Evolutionary conservation across 805 yeast genomes (phyloP).

Genomic region (Teunomyces cretensis): DNA sequence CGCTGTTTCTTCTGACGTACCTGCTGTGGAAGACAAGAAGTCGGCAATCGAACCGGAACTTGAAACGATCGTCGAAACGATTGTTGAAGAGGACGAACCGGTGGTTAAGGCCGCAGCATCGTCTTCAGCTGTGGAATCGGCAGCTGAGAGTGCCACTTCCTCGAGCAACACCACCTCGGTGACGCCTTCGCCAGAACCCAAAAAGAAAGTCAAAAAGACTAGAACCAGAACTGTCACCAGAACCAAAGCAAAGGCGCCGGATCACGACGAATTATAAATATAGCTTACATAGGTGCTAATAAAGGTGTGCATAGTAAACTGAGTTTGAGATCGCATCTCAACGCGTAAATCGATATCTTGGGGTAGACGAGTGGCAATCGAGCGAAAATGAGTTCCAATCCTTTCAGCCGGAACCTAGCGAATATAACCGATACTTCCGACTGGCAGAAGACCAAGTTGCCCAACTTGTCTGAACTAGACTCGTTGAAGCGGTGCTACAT

Average conservation of each 20-base stretch:
- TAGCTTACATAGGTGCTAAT: neutral
- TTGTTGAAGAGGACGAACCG: too few relatives aligned
- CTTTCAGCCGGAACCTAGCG: neutral
- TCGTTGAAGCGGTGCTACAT: slow-evolving; percentile 77
- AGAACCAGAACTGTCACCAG: neutral
- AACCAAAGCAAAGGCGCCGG: neutral
- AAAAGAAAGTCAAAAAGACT: neutral
- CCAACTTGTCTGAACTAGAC: slow-evolving; percentile 62
- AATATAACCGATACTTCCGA: slow-evolving; percentile 67
- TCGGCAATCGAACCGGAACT: neutral
- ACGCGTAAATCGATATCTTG: neutral
- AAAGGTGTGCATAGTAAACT: neutral
- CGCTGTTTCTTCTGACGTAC: neutral
- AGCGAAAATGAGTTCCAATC: neutral
- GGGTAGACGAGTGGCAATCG: slow-evolving; percentile 2
- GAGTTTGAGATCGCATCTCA: neutral
- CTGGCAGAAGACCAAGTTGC: slow-evolving; percentile 56
- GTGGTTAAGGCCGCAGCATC: too few relatives aligned
- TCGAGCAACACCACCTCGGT: neutral
- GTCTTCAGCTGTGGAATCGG: too few relatives aligned
- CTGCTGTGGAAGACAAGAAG: slow-evolving; percentile 1
- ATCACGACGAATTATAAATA: slow-evolving; percentile 5
- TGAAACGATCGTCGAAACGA: too few relatives aligned
- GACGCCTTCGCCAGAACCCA: neutral
- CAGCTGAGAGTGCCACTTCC: too few relatives aligned